Evolutionary conservation across 306 rosid species (phyloP), one percentile per base, ranked within the genome.

Genomic region (Trifolium subterraneum): DNA sequence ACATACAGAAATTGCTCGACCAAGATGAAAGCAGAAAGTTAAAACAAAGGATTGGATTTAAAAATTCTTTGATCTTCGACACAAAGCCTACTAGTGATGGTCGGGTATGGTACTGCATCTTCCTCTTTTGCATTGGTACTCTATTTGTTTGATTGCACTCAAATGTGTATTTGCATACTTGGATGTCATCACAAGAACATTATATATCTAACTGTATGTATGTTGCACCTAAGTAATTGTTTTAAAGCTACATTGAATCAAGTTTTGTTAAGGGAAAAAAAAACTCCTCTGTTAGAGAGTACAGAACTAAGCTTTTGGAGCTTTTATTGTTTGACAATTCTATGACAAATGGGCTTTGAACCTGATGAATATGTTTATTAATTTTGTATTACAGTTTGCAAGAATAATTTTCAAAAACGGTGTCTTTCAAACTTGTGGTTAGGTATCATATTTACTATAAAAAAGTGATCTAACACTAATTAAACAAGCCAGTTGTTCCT

Each of bases 61-160:
- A 92, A 84, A 94, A 84, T 86, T 92, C 97, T 14, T 86, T 94
- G 93, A 90, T 90, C 71, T 87, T 88, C 45, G 99, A 94, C 84
- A 87, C 91, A 74, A 87, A 87, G 85, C 93, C 97, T 70, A 88
- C 67, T 72, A 87, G 93, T 71, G 99, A 94, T 84, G 99, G 97
- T 52, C 99, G 95, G 97, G 99, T 94, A 90, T 70, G 78, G 29
- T 66, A 45, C 59, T 52, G 19, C 68, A 65, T 77, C 80, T 67
- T 72, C 56, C 80, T 64, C 48, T 45, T 64, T 61, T 80, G 70
- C 47, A 16, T 55, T 73, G 67, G 16, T 68, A 9, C 47, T 9
- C 31, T 35, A 41, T 77, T 60, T 76, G 16, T 81, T 12, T 61
- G 6, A 25, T 39, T 39, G 18, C 18, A 70, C 65, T 48, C 72